Base-by-base conservation (phyloP, 495 filamentous ascomycete species). In the Neurospora intermedia region DNA sequence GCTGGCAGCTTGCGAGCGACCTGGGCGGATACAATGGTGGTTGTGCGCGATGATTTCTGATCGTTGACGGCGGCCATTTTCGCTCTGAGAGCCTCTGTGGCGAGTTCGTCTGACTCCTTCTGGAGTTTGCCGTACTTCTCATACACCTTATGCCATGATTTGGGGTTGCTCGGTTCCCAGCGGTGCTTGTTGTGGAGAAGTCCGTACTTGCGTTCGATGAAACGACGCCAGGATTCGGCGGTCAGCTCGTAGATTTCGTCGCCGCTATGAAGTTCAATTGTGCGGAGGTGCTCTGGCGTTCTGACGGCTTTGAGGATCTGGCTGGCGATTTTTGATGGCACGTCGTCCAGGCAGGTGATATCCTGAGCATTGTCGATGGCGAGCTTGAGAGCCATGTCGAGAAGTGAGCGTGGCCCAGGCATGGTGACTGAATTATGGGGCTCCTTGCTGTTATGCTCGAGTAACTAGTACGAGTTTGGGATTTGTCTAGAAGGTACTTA, bases 71-170 rank as follows among this genome's bases (percentile, higher is more conserved):
- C 74, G 23, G 81, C 80, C 27, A 81, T 76, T 16, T 72, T 72
- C 9, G 76, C 74, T 69, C 69, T 74, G 78, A 89, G 79, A 77
- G 82, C 69, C 73, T 76, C 80, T 75, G 83, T 77, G 77, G 86
- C 80, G 78, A 82, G 79, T 79, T 84, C 80, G 80, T 85, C 83
- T 83, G 86, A 76, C 78, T 87, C 81, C 78, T 84, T 75, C 70
- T 83, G 79, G 76, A 85, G 70, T 54, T 77, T 73, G 59, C 83
- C 71, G 76, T 85, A 84, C 70, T 78, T 78, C 35, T 75, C 69
- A 43, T 81, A 84, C 46, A 84, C 73, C 40, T 81, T 79, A 71
- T 77, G 73, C 83, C 83, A 85, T 45, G 73, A 74, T 59, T 73
- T 76, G 2, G 79, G 80, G 39, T 84, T 73, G 27, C 74, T 76